A percentile compares a stretch with the other conserved stretches of the same genome.
Evolutionary conservation across 2,329 filamentous ascomycete genomes (phyloP).

Genomic region (Apiospora pterosperma): DNA sequence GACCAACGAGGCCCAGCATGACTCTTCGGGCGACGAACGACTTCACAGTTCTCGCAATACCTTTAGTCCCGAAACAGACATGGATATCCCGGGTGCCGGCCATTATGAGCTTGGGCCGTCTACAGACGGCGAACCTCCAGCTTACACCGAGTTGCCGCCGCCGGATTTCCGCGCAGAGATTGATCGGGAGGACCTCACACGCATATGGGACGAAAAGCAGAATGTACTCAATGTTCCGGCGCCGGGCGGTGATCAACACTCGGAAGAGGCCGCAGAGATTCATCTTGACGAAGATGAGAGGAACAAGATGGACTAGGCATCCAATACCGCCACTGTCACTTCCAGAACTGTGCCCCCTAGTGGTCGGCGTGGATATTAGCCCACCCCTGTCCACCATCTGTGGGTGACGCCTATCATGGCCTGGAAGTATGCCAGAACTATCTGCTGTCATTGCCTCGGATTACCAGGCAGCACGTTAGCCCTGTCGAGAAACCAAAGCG

Average conservation of each 20-base stretch:
- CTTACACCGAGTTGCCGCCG: constrained; percentile 16
- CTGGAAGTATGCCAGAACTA: not conserved
- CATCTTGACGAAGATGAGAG: constrained; percentile 42
- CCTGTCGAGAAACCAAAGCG: not conserved
- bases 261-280: constrained; percentile 47
- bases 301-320: constrained; percentile 14
- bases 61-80: constrained; percentile 18
- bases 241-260: constrained; percentile 31
- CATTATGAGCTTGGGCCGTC: constrained; percentile 22
- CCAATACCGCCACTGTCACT: not conserved
- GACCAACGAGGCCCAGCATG: constrained; percentile 34
- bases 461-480: not conserved
- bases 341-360: not conserved
- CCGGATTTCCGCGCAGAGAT: constrained; percentile 14
- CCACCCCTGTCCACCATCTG: not conserved
- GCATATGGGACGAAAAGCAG: constrained; percentile 32
- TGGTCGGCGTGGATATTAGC: not conserved
- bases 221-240: constrained; percentile 38
- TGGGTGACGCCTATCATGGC: not conserved
- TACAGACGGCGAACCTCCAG: constrained; percentile 13
- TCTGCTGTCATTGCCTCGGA: not conserved
- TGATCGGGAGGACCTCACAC: constrained; percentile 26
- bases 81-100: constrained; percentile 24
- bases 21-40: constrained; percentile 32
- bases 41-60: constrained; percentile 20